Evolutionary conservation across 225 moss, liverwort and hornwort genomes (phyloP).

Genomic region (Marchantia paleacea): DNA sequence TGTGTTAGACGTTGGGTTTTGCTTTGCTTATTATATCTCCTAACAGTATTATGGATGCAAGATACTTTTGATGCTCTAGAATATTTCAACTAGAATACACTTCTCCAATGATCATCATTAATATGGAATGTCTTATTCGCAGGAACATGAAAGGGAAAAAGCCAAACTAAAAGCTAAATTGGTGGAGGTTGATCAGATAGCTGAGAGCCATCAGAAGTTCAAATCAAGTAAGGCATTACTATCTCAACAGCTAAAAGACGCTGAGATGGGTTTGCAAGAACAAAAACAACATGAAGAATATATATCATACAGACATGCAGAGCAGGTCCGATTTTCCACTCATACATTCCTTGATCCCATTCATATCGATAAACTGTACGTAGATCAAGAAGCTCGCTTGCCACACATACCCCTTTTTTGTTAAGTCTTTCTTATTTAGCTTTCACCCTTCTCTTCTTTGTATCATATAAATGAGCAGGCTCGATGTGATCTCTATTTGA

Average conservation of each 20-base stretch:
- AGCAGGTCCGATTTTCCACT: constrained; percentile 9
- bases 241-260: constrained; percentile 31
- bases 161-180: constrained; percentile 36
- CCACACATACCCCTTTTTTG: too few species aligned
- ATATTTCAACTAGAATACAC: not conserved
- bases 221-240: constrained; percentile 30
- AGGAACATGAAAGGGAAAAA: constrained; percentile 37
- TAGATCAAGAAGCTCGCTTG: too few species aligned
- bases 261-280: constrained; percentile 24
- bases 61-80: too few species aligned
- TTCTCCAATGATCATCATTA: not conserved
- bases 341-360: too few species aligned
- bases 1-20: too few species aligned
- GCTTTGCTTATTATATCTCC: too few species aligned
- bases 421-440: not conserved
- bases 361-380: too few species aligned
- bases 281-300: constrained; percentile 29
- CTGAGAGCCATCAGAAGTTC: constrained; percentile 38
- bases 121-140: not conserved
- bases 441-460: not conserved
- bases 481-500: too few species aligned
- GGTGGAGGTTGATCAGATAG: constrained; percentile 35
- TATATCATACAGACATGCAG: constrained; percentile 27
- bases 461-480: too few species aligned
- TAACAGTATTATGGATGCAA: too few species aligned